Conservation (phyloP, 345 rosid genomes). For the Gossypium thurberi region DNA sequence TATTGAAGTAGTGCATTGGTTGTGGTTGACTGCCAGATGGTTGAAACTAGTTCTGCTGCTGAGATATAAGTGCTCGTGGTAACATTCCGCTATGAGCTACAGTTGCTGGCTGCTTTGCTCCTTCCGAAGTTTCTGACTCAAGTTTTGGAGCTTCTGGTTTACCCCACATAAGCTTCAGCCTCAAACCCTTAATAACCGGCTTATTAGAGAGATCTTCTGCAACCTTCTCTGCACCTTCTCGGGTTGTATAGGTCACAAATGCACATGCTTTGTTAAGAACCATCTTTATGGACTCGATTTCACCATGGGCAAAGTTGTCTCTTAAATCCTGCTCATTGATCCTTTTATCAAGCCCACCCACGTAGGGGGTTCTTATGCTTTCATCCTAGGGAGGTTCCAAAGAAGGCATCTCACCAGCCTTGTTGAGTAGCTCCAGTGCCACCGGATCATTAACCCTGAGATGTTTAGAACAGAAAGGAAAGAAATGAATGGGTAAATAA, state of each 20-base stretch:
- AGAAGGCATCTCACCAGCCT: neutral
- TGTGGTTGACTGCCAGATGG: neutral
- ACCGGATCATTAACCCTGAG: neutral
- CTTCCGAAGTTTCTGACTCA: neutral
- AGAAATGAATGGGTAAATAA: too few relatives aligned
- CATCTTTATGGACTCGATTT: neutral
- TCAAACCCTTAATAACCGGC: slow-evolving; percentile 75
- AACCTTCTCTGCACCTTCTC: slow-evolving; percentile 95
- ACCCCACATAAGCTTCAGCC: slow-evolving; percentile 46
- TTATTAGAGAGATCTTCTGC: slow-evolving; percentile 82
- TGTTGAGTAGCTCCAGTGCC: neutral
- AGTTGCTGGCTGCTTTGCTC: neutral
- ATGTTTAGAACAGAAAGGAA: neutral
- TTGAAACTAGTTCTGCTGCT: neutral
- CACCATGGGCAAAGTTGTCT: slow-evolving; percentile 3
- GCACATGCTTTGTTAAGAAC: slow-evolving; percentile 41
- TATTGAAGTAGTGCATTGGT: neutral
- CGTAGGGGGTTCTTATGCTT: neutral
- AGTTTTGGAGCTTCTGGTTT: neutral
- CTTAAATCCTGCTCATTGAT: neutral
- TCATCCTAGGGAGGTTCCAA: neutral
- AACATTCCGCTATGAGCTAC: neutral
- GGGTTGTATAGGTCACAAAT: slow-evolving; percentile 75
- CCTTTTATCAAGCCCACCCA: neutral
- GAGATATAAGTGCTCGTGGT: neutral